phyloP scores from a whole-genome alignment of 2,329 filamentous ascomycete genomes.

The Fusarium circinatum region DNA sequence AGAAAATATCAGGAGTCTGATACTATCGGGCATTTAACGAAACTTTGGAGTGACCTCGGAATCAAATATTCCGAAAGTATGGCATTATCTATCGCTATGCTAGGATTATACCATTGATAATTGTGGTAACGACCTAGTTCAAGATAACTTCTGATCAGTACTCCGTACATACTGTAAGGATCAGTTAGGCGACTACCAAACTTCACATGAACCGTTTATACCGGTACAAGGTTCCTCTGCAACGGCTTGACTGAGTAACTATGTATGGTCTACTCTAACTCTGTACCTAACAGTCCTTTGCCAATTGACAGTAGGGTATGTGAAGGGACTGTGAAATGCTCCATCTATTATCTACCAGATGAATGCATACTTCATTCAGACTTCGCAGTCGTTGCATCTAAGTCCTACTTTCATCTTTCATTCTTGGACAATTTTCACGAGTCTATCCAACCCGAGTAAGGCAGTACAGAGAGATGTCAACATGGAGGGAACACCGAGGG shows the following conservation, averaged over 20 bases:
- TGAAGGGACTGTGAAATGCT: neutral
- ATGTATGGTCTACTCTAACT: neutral
- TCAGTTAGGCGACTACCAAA: neutral
- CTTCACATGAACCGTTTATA: neutral
- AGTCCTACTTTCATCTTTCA: neutral
- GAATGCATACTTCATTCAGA: neutral
- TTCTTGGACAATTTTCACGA: neutral
- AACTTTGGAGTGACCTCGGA: neutral
- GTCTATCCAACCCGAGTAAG: neutral
- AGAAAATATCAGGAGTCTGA: neutral
- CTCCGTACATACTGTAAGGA: neutral
- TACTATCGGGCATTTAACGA: neutral
- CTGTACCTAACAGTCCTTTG: neutral
- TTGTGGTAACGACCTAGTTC: neutral
- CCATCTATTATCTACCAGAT: neutral
- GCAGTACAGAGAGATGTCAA: neutral
- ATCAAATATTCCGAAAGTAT: neutral
- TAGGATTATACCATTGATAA: neutral
- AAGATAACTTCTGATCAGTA: neutral
- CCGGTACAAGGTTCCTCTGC: neutral
- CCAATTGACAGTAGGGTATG: neutral
- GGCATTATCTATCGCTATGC: neutral
- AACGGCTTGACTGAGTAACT: neutral
- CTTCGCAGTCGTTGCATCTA: neutral
- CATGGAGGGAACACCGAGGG: too few species aligned